A percentile compares a stretch with the other conserved stretches of the same genome.
Evolutionary conservation across 164 flowering plant genomes (phyloP).

Genomic region (Paratinospora sagittata): DNA sequence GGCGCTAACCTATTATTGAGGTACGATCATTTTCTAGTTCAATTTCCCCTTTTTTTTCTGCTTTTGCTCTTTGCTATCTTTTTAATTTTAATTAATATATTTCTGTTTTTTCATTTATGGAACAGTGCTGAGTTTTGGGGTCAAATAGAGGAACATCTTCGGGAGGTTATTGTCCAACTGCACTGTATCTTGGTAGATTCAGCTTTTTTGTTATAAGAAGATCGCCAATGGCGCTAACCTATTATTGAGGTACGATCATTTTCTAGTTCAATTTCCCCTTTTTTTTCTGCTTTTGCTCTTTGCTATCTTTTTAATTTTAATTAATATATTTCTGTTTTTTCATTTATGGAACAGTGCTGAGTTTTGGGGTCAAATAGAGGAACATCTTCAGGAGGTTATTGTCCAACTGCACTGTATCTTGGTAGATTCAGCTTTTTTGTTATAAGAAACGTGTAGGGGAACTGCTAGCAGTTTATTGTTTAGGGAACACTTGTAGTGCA

Average conservation of each 20-base stretch:
- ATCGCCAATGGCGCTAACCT: conserved; percentile 20
- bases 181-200: neutral
- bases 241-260: conserved; percentile 25
- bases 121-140: conserved; percentile 13
- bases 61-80: neutral
- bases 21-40: conserved; percentile 13
- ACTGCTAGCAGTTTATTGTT: neutral
- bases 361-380: conserved; percentile 11
- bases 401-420: neutral
- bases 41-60: neutral
- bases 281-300: neutral
- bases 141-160: conserved; percentile 8
- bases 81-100: neutral
- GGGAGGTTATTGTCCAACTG: conserved; percentile 12
- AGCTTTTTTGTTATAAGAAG: conserved; percentile 15
- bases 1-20: conserved; percentile 21
- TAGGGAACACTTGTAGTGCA: neutral
- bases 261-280: neutral
- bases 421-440: neutral
- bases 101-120: neutral
- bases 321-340: neutral
- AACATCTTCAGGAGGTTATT: conserved; percentile 16
- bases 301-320: neutral
- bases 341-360: conserved; percentile 9
- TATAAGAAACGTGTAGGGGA: neutral